A percentile compares a stretch with the other conserved stretches of the same genome.
These are phyloP conservation scores for Pistacia integerrima DNA, from an alignment of 345 rosid species.

Conservation along the genomic window DNA sequence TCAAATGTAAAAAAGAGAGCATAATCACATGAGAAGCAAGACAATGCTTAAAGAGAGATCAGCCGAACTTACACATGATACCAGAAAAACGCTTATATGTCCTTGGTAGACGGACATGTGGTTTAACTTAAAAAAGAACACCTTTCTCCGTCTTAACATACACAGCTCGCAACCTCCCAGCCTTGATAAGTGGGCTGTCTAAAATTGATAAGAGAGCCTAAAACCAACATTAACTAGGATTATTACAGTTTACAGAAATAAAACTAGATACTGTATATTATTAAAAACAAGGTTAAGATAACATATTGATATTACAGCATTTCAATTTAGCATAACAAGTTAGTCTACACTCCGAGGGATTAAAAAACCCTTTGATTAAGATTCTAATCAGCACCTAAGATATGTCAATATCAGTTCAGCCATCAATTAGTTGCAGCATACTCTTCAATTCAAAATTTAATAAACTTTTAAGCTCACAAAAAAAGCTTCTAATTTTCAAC, in stretches of 20 bases:
- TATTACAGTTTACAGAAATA: neutral
- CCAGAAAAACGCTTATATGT: conserved; percentile 85
- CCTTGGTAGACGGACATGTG: conserved; percentile 87
- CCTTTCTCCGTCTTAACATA: conserved; percentile 86
- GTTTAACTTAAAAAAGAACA: conserved; percentile 84
- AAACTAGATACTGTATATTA: neutral
- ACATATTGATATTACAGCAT: neutral
- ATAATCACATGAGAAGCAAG: neutral
- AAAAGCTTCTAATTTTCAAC: neutral
- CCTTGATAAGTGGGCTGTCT: conserved; percentile 86
- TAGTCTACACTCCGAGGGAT: neutral
- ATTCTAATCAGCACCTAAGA: neutral
- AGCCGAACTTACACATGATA: conserved; percentile 65
- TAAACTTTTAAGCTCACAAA: neutral
- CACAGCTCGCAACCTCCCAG: conserved; percentile 78
- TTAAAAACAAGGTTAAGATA: neutral
- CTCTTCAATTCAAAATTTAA: neutral
- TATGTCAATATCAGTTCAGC: neutral
- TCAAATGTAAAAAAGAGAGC: neutral
- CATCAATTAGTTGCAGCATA: neutral
- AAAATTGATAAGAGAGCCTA: conserved; percentile 80
- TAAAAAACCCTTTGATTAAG: neutral
- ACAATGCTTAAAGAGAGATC: neutral
- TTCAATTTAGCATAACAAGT: neutral
- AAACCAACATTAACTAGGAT: neutral